Evolutionary conservation across 305 asterid species (phyloP).

Genomic region (Withania somnifera): DNA sequence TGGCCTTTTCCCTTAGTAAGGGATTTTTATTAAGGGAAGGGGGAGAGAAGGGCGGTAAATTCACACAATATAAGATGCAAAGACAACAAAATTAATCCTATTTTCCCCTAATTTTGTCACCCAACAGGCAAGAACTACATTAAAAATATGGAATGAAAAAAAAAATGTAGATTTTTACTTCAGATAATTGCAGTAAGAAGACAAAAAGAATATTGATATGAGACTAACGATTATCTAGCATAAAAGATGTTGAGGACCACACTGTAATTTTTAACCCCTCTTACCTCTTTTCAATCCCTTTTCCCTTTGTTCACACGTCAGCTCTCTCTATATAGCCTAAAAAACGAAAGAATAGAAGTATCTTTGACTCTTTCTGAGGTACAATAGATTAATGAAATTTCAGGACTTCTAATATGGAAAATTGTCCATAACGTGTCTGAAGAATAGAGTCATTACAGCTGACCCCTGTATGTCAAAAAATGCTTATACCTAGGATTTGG

Average conservation of each 20-base stretch:
- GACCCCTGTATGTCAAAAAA: neutral
- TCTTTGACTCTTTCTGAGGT: neutral
- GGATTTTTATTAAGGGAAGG: neutral
- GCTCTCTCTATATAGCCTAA: neutral
- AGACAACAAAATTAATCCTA: neutral
- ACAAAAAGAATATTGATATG: neutral
- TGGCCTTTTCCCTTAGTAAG: no score
- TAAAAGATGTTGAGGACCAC: neutral
- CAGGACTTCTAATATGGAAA: neutral
- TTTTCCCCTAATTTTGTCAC: neutral
- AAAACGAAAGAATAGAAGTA: neutral
- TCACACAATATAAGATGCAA: neutral
- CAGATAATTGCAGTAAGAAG: neutral
- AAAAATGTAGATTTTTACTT: neutral
- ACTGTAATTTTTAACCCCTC: neutral
- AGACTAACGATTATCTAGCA: neutral
- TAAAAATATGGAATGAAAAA: neutral
- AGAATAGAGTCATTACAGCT: no score
- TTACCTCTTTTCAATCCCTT: neutral
- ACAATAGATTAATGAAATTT: neutral
- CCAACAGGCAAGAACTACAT: neutral
- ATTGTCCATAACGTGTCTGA: neutral
- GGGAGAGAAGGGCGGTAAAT: neutral
- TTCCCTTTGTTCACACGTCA: neutral
- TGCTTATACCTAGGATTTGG: slow-evolving; percentile 73